phyloP scores from a whole-genome alignment of 306 rosid species.

The Rubus idaeus region DNA sequence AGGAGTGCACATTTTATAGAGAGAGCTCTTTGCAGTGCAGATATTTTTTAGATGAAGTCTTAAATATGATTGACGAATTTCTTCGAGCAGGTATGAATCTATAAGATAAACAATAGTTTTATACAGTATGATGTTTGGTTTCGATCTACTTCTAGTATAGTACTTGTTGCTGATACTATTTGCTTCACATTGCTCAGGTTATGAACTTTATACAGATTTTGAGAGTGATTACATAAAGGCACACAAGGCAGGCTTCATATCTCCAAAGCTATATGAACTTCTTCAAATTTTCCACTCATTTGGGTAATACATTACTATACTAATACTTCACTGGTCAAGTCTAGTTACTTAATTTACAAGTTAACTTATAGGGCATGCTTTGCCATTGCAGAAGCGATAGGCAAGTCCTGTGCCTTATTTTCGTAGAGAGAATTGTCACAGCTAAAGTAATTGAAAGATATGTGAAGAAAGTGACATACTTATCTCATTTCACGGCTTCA shows the following conservation, averaged over 20 bases:
- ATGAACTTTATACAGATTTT: constrained; percentile 37
- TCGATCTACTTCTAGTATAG: not conserved
- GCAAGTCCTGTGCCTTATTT: constrained; percentile 65
- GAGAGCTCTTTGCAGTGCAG: constrained; percentile 41
- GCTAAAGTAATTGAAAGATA: constrained; percentile 81
- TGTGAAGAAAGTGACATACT: constrained; percentile 49
- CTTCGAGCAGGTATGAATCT: constrained; percentile 44
- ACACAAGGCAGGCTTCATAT: constrained; percentile 53
- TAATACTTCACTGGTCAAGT: constrained; percentile 10
- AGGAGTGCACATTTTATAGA: constrained; percentile 43
- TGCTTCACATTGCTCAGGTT: constrained; percentile 42
- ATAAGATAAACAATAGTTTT: not conserved
- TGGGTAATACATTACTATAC: constrained; percentile 48
- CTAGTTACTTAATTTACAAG: constrained; percentile 6
- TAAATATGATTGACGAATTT: constrained; percentile 43
- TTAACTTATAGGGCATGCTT: constrained; percentile 24
- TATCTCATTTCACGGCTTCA: constrained; percentile 72
- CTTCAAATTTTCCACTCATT: constrained; percentile 63
- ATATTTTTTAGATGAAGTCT: constrained; percentile 51
- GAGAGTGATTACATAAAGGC: constrained; percentile 51
- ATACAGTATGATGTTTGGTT: not conserved
- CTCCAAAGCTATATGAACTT: constrained; percentile 79
- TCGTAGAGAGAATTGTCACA: constrained; percentile 72
- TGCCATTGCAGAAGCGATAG: constrained; percentile 53
- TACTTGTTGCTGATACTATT: not conserved